Evolutionary conservation across 2,329 filamentous ascomycete genomes (phyloP), one percentile per base, ranked within the genome.

Genomic region (Calonectria fujianensis): DNA sequence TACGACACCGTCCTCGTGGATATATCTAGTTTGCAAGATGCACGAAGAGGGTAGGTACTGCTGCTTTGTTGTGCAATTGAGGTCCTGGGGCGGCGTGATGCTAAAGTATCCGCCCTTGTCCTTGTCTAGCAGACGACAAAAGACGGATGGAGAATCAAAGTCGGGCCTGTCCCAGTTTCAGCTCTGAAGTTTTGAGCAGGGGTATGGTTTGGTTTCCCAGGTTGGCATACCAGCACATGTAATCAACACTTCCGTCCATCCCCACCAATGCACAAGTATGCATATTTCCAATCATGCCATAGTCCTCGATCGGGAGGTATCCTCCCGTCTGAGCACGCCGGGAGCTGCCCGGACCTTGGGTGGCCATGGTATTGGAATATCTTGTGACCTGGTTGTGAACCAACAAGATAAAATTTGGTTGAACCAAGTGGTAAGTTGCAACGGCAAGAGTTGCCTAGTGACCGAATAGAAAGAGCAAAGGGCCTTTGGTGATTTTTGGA

Each of bases 261-360:
- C 93, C 93, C 29, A 94, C 89, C n/a, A 95, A 86, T 18, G 94
- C 93, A 85, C 93, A 94, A 1, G 94, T 96, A 80, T 93, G 90
- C 93, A 96, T 95, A 81, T 95, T 95, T 31, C 94, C 94, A 79
- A 96, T 94, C 84, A 96, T 90, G 70, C 94, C 94, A 88, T 95
- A 95, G 84, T 95, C 91, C 82, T 95, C 94, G 77, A 95, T 94
- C 61, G 90, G 90, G 35, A 91, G 86, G 78, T 91, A 91, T 39
- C 89, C 90, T 16, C 84, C 85, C 66, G 83, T 81, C 82, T 86
- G 84, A 31, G 79, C 77, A 31, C 84, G 79, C 37, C 84, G 82
- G 67, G 82, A 82, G 64, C 78, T 78, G 14, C 82, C 82, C 27
- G 84, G 77, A 52, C 80, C 82, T 61, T 84, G 81, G 48, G 81